Conservation (phyloP, 2,329 filamentous ascomycete genomes). For the Emericellopsis atlantica region DNA sequence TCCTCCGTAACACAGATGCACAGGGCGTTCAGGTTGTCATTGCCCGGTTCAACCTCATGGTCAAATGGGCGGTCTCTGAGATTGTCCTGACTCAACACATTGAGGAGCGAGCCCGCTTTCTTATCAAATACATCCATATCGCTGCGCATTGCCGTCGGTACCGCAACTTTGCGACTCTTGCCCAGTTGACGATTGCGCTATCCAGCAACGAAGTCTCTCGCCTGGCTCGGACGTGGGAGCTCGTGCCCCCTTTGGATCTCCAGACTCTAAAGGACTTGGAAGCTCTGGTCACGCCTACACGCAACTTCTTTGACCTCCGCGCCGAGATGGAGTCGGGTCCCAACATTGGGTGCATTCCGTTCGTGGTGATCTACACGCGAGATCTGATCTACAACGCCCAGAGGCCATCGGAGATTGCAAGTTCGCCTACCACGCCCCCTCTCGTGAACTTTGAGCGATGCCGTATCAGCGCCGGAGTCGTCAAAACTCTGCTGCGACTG, state of each 20-base stretch:
- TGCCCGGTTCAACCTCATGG: conserved; percentile 77
- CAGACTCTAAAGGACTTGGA: conserved; percentile 58
- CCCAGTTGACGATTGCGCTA: conserved; percentile 66
- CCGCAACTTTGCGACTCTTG: conserved; percentile 75
- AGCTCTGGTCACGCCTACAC: conserved; percentile 59
- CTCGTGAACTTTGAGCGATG: conserved; percentile 77
- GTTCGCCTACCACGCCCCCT: conserved; percentile 51
- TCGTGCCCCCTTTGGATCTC: conserved; percentile 53
- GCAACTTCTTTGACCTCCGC: conserved; percentile 66
- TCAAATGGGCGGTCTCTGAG: conserved; percentile 77
- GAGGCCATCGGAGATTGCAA: conserved; percentile 61
- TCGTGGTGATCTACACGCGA: conserved; percentile 74
- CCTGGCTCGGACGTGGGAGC: conserved; percentile 56
- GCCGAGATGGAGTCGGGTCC: conserved; percentile 64
- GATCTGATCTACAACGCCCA: conserved; percentile 74
- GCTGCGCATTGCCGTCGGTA: conserved; percentile 62
- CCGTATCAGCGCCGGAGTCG: conserved; percentile 60
- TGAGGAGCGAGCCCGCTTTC: conserved; percentile 61
- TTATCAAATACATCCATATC: conserved; percentile 75
- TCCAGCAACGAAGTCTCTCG: conserved; percentile 61
- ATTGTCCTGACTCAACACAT: conserved; percentile 60
- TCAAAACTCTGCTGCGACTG: conserved; percentile 69
- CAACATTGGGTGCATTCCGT: conserved; percentile 67
- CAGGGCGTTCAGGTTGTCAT: conserved; percentile 74
- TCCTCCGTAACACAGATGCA: conserved; percentile 58